These are phyloP conservation scores for Xylaria castorea DNA, from an alignment of 495 filamentous ascomycete species.

Conservation along the genomic window DNA sequence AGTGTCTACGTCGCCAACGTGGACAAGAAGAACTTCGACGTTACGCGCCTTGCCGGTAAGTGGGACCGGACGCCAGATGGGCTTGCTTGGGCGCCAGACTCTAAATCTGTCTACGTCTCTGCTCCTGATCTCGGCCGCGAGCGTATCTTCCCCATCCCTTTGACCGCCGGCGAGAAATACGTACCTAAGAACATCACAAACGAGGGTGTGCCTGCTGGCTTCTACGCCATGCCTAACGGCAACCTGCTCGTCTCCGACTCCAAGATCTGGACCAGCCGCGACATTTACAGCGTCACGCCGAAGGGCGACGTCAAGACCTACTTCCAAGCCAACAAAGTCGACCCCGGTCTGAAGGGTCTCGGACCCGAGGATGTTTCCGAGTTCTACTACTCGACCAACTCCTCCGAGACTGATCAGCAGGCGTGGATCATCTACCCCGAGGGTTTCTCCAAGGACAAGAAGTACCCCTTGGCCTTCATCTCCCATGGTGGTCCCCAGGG, in stretches of 20 bases:
- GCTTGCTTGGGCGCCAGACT: constrained; percentile 64
- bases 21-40: constrained; percentile 36
- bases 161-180: constrained; percentile 49
- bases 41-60: constrained; percentile 47
- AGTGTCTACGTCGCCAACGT: constrained; percentile 57
- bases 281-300: constrained; percentile 51
- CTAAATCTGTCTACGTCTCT: constrained; percentile 58
- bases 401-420: constrained; percentile 64
- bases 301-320: constrained; percentile 38
- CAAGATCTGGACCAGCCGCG: constrained; percentile 61
- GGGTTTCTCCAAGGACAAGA: constrained; percentile 66
- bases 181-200: constrained; percentile 60
- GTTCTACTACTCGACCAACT: constrained; percentile 63
- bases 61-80: constrained; percentile 66
- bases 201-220: constrained; percentile 60
- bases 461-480: constrained; percentile 73
- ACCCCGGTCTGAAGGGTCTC: constrained; percentile 59
- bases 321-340: constrained; percentile 43
- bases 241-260: constrained; percentile 63
- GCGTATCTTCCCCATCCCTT: constrained; percentile 62
- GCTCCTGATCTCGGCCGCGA: constrained; percentile 65
- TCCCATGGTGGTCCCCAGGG: constrained; percentile 80
- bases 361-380: constrained; percentile 44
- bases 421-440: constrained; percentile 74
- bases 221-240: constrained; percentile 54